Percentiles rank a stretch among this genome's conserved stretches.
Conservation (phyloP, 2,329 filamentous ascomycete genomes). For the Colletotrichum somersetense region DNA sequence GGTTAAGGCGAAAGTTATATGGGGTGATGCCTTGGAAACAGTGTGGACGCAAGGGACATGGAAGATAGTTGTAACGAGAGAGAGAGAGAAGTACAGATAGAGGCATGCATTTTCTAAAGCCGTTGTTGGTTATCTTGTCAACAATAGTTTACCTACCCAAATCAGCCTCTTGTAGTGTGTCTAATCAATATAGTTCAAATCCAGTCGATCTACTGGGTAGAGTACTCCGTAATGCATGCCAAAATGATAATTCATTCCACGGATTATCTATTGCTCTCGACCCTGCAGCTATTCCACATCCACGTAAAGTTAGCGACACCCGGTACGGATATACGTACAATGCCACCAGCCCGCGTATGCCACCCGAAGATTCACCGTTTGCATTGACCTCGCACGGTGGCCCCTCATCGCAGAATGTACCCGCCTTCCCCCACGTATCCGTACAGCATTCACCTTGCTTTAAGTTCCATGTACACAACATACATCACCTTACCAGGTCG, state of each 20-base stretch:
- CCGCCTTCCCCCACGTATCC: conserved; percentile 19
- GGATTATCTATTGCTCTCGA: neutral
- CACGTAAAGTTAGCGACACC: neutral
- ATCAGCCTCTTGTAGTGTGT: neutral
- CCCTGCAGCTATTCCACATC: neutral
- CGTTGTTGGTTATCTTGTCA: neutral
- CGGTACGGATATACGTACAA: conserved; percentile 19
- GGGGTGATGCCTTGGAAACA: too few relatives aligned
- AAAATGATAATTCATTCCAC: conserved; percentile 15
- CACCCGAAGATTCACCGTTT: neutral
- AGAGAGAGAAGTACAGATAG: neutral
- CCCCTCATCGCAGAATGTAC: conserved; percentile 33
- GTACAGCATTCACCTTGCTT: conserved; percentile 32
- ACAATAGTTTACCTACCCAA: neutral
- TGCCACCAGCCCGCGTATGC: neutral
- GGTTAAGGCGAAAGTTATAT: neutral
- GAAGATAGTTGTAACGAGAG: neutral
- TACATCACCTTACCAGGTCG: conserved; percentile 10
- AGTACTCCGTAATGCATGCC: neutral
- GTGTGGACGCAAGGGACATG: neutral
- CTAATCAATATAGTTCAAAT: neutral
- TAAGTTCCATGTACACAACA: conserved; percentile 9
- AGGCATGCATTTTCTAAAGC: neutral
- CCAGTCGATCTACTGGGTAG: neutral
- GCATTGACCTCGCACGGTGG: conserved; percentile 1